Conservation (phyloP, 257 asterid species). For the Capsicum chinense region DNA sequence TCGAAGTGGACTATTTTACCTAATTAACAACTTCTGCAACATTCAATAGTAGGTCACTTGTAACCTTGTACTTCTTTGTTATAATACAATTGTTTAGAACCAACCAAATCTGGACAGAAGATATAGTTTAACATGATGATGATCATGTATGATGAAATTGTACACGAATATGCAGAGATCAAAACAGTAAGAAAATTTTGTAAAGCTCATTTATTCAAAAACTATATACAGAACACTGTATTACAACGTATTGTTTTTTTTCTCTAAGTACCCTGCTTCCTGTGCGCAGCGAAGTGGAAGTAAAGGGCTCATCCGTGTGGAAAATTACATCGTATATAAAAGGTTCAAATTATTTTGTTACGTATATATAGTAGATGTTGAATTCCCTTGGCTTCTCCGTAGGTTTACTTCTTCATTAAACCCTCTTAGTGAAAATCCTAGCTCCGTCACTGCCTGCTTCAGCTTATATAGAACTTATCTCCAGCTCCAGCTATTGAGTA, state of each 20-base stretch:
- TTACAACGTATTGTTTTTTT: slow-evolving; percentile 7
- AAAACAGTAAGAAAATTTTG: not conserved
- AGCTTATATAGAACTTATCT: not conserved
- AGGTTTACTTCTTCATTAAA: too few relatives aligned
- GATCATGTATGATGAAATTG: not conserved
- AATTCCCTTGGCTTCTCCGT: too few relatives aligned
- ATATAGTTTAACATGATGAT: not conserved
- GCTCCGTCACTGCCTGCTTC: not conserved
- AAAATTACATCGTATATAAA: too few relatives aligned
- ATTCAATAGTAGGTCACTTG: not conserved
- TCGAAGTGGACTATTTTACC: not conserved
- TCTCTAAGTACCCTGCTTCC: not conserved
- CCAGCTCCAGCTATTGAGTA: slow-evolving; percentile 37
- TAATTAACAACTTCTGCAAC: not conserved
- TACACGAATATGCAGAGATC: not conserved
- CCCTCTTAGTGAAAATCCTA: too few relatives aligned
- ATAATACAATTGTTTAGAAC: not conserved
- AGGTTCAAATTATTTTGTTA: too few relatives aligned
- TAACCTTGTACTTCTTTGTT: not conserved
- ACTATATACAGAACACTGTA: not conserved
- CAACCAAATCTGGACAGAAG: not conserved
- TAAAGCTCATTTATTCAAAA: slow-evolving; percentile 6
- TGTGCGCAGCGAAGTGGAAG: too few relatives aligned
- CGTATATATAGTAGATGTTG: too few relatives aligned
- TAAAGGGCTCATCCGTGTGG: too few relatives aligned